Evolutionary conservation across 345 rosid genomes (phyloP).

Genomic region (Microcos paniculata): DNA sequence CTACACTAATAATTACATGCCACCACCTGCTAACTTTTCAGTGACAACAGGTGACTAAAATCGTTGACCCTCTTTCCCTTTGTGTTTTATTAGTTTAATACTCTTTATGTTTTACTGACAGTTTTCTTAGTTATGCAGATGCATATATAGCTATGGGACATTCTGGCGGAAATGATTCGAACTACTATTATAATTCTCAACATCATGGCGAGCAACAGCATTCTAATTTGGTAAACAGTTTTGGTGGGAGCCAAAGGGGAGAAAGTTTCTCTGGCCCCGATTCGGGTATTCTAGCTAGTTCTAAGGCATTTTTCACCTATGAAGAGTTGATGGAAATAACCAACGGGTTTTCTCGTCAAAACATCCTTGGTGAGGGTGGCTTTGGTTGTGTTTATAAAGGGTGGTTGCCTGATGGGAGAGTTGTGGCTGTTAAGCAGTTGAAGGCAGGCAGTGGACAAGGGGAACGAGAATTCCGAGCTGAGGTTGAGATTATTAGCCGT

Average conservation of each 20-base stretch:
- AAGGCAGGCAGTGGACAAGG: constrained; percentile 97
- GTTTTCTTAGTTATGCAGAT: constrained; percentile 37
- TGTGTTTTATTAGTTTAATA: not conserved
- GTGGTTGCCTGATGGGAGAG: constrained; percentile 45
- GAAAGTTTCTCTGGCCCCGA: constrained; percentile 37
- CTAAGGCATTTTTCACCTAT: constrained; percentile 59
- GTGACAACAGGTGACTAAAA: constrained; percentile 47
- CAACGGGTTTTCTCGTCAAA: constrained; percentile 61
- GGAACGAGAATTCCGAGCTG: constrained; percentile 91
- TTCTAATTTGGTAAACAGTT: constrained; percentile 37
- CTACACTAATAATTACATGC: constrained; percentile 39
- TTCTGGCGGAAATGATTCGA: constrained; percentile 36
- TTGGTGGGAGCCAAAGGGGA: constrained; percentile 52
- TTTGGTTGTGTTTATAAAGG: constrained; percentile 91
- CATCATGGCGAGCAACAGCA: constrained; percentile 26
- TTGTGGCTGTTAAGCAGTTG: constrained; percentile 91
- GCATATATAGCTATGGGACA: constrained; percentile 35
- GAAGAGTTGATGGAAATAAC: constrained; percentile 88
- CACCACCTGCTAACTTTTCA: constrained; percentile 48
- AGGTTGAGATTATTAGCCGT: constrained; percentile 91
- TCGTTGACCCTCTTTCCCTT: not conserved
- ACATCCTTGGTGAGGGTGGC: constrained; percentile 92
- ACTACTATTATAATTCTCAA: constrained; percentile 43
- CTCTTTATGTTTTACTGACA: not conserved
- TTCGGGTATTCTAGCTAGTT: constrained; percentile 44